These are phyloP conservation scores for Leccinum barrowsii DNA, from an alignment of 768 basidiomycete species.

Conservation along the genomic window DNA sequence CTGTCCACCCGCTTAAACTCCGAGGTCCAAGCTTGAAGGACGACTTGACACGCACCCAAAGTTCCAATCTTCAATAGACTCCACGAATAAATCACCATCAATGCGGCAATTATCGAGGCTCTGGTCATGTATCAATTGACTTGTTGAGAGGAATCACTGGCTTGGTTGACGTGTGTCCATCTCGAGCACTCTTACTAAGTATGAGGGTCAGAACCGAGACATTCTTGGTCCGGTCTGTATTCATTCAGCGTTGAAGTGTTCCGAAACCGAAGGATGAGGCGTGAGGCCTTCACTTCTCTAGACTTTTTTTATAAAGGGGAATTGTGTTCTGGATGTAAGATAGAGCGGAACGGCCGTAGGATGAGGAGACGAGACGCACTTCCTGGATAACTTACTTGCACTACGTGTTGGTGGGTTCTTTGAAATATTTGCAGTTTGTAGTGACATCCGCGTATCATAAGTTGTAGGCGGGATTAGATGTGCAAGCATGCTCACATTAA, in stretches of 20 bases:
- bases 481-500: slow-evolving; percentile 10
- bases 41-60: background rate
- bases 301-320: too few species aligned
- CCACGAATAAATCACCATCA: background rate
- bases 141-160: background rate
- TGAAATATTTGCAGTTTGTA: background rate
- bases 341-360: background rate
- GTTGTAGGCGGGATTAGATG: background rate
- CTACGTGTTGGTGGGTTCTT: background rate
- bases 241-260: background rate
- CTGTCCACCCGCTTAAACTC: background rate
- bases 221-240: slow-evolving; percentile 42
- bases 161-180: slow-evolving; percentile 13
- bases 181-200: slow-evolving; percentile 52
- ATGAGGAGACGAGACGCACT: background rate
- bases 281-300: background rate
- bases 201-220: slow-evolving; percentile 51
- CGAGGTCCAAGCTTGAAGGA: background rate
- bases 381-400: background rate
- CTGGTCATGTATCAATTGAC: background rate
- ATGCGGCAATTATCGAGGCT: background rate
- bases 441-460: background rate
- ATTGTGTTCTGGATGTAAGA: background rate
- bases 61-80: background rate
- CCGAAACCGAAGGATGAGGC: background rate